These are phyloP conservation scores for Fraxinus sp. DNA, from an alignment of 305 asterid genomes.

Conservation along the genomic window DNA sequence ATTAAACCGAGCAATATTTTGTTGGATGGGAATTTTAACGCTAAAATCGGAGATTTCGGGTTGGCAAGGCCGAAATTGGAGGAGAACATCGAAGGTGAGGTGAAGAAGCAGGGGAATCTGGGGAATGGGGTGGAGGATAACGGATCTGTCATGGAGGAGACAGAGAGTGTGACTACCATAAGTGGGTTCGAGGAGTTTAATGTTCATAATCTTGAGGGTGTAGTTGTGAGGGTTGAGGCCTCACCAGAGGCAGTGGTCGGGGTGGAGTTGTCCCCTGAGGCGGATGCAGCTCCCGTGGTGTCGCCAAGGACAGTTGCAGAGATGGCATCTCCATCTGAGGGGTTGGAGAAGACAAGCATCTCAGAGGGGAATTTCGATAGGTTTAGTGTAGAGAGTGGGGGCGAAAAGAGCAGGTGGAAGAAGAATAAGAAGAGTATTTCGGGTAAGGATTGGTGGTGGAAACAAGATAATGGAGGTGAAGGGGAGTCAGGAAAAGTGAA, in stretches of 20 bases:
- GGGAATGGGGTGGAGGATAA: conserved; percentile 46
- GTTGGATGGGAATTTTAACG: conserved; percentile 28
- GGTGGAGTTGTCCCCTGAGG: conserved; percentile 59
- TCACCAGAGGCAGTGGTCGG: conserved; percentile 56
- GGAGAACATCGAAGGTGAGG: conserved; percentile 57
- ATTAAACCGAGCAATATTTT: conserved; percentile 80
- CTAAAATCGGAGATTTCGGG: conserved; percentile 92
- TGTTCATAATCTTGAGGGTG: conserved; percentile 33
- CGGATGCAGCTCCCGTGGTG: conserved; percentile 41
- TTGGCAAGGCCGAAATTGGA: conserved; percentile 80
- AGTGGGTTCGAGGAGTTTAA: conserved; percentile 60
- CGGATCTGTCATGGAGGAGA: conserved; percentile 59
- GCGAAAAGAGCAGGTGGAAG: conserved; percentile 41
- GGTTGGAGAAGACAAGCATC: no score
- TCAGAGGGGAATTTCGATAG: conserved; percentile 59
- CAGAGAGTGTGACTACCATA: conserved; percentile 71
- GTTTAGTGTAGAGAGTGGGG: conserved; percentile 58
- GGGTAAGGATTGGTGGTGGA: conserved; percentile 98
- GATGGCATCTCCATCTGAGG: conserved; percentile 49
- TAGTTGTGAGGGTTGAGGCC: conserved; percentile 49
- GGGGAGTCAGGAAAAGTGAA: conserved; percentile 62
- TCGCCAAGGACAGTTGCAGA: conserved; percentile 65
- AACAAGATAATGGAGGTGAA: conserved; percentile 66
- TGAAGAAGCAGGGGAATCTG: conserved; percentile 21
- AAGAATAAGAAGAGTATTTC: conserved; percentile 68